Evolutionary conservation across 2,329 filamentous ascomycete genomes (phyloP).

Genomic region (Raffaelea arxii): DNA sequence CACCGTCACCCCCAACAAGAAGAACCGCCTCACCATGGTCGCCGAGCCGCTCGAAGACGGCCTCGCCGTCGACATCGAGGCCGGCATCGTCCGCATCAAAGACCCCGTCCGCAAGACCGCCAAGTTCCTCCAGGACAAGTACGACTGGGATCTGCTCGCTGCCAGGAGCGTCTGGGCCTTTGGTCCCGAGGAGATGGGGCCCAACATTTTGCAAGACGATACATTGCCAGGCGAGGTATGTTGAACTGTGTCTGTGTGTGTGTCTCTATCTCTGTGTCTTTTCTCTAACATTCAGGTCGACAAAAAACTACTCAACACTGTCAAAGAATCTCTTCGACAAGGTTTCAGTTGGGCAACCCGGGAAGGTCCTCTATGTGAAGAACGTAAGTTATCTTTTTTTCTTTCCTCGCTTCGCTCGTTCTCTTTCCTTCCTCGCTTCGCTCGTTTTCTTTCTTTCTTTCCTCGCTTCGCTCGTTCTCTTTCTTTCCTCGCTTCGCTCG

Average conservation of each 20-base stretch:
- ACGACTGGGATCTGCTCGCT: constrained; percentile 92
- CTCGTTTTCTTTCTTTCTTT: constrained; percentile 11
- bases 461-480: no score
- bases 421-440: no score
- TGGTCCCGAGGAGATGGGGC: constrained; percentile 86
- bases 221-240: constrained; percentile 78
- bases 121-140: constrained; percentile 94
- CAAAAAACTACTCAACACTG: constrained; percentile 77
- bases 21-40: constrained; percentile 98
- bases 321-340: constrained; percentile 87
- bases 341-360: constrained; percentile 95
- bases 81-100: constrained; percentile 79
- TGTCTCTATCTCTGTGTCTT: constrained; percentile 8
- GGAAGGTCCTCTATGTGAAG: constrained; percentile 94
- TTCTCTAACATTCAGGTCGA: constrained; percentile 71
- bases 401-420: constrained; percentile 10
- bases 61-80: constrained; percentile 90
- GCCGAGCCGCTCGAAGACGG: constrained; percentile 92
- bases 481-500: constrained; percentile 24
- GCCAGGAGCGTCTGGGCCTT: constrained; percentile 97
- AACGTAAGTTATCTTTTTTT: constrained; percentile 54
- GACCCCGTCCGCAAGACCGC: constrained; percentile 89
- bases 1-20: constrained; percentile 95
- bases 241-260: constrained; percentile 9
- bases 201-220: constrained; percentile 95